Percentiles rank a stretch among this genome's conserved stretches.
Evolutionary conservation across 1,284 basidiomycete species (phyloP).

Genomic region (Termitomyces sp.): DNA sequence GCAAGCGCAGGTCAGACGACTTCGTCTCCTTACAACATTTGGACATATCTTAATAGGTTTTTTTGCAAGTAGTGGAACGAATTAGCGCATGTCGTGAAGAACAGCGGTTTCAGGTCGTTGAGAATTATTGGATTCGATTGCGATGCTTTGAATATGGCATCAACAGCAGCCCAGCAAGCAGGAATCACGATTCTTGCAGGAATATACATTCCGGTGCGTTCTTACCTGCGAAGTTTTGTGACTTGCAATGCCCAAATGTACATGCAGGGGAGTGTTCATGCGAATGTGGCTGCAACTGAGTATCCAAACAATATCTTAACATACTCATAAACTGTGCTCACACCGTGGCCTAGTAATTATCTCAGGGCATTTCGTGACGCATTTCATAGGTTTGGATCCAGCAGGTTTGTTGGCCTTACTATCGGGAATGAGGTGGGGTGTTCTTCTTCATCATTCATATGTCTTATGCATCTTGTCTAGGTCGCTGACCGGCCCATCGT

Average conservation of each 20-base stretch:
- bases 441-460: neutral
- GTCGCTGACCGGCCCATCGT: conserved; percentile 2
- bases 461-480: neutral
- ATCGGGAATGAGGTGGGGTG: conserved; percentile 29
- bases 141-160: conserved; percentile 27
- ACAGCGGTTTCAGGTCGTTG: conserved; percentile 25
- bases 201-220: conserved; percentile 25
- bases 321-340: neutral
- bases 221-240: neutral
- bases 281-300: conserved; percentile 1
- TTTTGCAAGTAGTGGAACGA: conserved; percentile 25
- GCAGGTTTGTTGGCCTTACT: conserved; percentile 25
- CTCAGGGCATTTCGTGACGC: conserved; percentile 25
- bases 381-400: conserved; percentile 22
- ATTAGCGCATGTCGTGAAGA: conserved; percentile 24
- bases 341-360: conserved; percentile 19
- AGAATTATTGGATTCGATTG: conserved; percentile 32
- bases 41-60: conserved; percentile 17
- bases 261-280: conserved; percentile 22
- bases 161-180: conserved; percentile 23
- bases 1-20: conserved; percentile 25
- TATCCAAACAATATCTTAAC: neutral
- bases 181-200: conserved; percentile 29
- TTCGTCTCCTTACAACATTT: conserved; percentile 16
- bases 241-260: neutral